These are phyloP conservation scores for Tylopilus sp. DNA, from an alignment of 768 basidiomycete genomes.

Conservation along the genomic window DNA sequence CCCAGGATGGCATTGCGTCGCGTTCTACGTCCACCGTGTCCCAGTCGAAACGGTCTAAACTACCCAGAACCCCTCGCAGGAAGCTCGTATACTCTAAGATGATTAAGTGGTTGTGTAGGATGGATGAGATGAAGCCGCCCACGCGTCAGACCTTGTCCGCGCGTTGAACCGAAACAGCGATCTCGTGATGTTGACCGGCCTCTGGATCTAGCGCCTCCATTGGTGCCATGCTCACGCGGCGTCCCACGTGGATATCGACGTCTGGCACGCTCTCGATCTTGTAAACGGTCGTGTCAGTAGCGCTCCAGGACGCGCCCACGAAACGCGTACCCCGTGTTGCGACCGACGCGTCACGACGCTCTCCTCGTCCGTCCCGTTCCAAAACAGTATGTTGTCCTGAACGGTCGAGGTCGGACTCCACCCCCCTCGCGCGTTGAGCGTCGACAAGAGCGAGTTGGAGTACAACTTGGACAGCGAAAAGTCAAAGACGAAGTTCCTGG, in stretches of 20 bases:
- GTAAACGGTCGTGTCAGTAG: background rate
- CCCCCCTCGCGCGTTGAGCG: conserved; percentile 19
- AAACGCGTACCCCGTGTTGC: conserved; percentile 8
- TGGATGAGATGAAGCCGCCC: too few relatives aligned
- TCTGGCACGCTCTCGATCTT: background rate
- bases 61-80: too few relatives aligned
- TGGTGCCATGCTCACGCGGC: background rate
- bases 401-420: conserved; percentile 11
- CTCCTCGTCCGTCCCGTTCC: background rate
- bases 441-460: conserved; percentile 21
- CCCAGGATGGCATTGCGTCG: too few relatives aligned
- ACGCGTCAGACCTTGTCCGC: background rate
- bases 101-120: too few relatives aligned
- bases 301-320: background rate
- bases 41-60: too few relatives aligned
- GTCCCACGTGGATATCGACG: background rate
- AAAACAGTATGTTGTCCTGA: conserved; percentile 9
- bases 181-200: background rate
- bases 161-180: background rate
- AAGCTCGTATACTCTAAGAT: too few relatives aligned
- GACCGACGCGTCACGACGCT: background rate
- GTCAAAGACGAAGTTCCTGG: conserved; percentile 22
- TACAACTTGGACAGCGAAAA: conserved; percentile 28
- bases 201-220: background rate
- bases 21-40: too few relatives aligned